phyloP scores from a whole-genome alignment of 345 rosid species.

The Corchorus capsularis region DNA sequence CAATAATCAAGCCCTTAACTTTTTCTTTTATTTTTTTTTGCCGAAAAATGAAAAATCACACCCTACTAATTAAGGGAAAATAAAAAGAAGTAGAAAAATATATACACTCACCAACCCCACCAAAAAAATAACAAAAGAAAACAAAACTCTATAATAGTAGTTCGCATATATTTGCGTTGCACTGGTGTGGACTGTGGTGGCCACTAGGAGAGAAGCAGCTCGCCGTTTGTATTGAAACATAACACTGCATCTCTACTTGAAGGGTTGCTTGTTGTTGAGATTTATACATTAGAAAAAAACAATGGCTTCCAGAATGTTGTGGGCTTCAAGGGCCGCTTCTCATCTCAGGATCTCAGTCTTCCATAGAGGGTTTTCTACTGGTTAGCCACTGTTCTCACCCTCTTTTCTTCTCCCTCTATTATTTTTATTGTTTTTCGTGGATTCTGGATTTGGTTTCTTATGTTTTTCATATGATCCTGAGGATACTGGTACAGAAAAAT shows the following conservation, averaged over 20 bases:
- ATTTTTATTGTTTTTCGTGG: neutral
- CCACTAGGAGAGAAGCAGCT: neutral
- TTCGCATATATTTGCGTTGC: neutral
- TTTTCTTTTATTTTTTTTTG: too few species aligned
- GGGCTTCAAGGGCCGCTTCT: constrained; percentile 96
- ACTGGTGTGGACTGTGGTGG: neutral
- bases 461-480: constrained; percentile 20
- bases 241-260: too few species aligned
- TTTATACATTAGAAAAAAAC: constrained; percentile 20
- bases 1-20: too few species aligned
- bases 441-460: neutral
- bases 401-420: neutral
- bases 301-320: constrained; percentile 72
- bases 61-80: neutral
- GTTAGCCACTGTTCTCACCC: constrained; percentile 32
- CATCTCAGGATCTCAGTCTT: constrained; percentile 77
- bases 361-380: constrained; percentile 73
- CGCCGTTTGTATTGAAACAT: neutral
- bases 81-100: neutral
- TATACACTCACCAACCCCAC: neutral
- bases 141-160: neutral
- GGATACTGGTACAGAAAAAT: neutral
- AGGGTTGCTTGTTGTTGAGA: neutral
- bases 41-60: too few species aligned
- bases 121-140: neutral